Evolutionary conservation across 805 yeast species (phyloP), one percentile per base, ranked within the genome.

Genomic region (Metschnikowia kunwiensis): DNA sequence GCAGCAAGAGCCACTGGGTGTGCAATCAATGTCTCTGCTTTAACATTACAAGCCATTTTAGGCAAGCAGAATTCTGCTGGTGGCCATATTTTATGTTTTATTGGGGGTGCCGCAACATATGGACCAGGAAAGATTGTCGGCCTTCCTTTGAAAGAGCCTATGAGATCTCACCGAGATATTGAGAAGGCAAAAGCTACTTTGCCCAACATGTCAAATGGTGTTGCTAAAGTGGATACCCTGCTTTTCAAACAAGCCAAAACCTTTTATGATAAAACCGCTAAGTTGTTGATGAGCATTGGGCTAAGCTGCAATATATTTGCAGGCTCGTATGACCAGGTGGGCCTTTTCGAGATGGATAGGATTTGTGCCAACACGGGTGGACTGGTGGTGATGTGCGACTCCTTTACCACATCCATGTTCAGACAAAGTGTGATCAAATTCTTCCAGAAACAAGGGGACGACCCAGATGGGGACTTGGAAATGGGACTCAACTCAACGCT

Each of bases 281-380:
- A 64, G 17, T 54, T 51, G 12, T 63, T 77, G 15, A 68, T 77
- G 0, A 44, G 60, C 4, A 66, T 70, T 43, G 84, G 85, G 1
- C 72, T 77, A 36, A 63, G 78, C 5, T 63, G 79, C 30, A 75
- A 78, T 49, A 54, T 79, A 14, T 78, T 79, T 45, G 71, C 78
- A 39, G 86, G 86, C 11, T 70, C 81, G 9, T 80, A 80, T 53
- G 86, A 80, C 55, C 87, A 80, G 55, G 70, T 78, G 28, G 87
- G 87, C 0, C 60, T 80, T 21, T 73, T 61, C 44, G 87, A 80
- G 53, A 81, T 80, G 86, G 80, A 76, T 40, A 63, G 70, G 11
- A 57, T 80, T 8, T 63, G 77, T 33, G 67, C 70, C 49, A 66
- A 66, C 40, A 78, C 85, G 8, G 86, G 86, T 18, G 87, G 87